A percentile compares a stretch with the other conserved stretches of the same genome.
Evolutionary conservation across 768 basidiomycete species (phyloP).

Genomic region (Russula sp.): DNA sequence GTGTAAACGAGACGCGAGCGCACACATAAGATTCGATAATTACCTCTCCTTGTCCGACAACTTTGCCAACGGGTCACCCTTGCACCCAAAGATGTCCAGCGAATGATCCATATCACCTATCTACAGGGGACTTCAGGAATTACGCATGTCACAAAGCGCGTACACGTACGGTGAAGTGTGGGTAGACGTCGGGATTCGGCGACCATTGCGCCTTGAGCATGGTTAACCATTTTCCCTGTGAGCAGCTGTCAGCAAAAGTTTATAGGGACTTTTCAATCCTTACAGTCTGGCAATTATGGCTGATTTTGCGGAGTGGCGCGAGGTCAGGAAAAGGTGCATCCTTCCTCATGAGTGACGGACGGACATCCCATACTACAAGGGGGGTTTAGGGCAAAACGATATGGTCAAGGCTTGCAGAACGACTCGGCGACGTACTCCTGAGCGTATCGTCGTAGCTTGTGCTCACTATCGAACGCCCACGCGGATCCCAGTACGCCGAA

Average conservation of each 20-base stretch:
- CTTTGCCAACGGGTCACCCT: slow-evolving; percentile 65
- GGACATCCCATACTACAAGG: slow-evolving; percentile 68
- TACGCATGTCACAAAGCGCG: neutral
- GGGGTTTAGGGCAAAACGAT: neutral
- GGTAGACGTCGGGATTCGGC: slow-evolving; percentile 70
- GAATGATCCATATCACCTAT: slow-evolving; percentile 78
- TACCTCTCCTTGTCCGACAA: slow-evolving; percentile 44
- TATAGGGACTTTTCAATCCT: slow-evolving; percentile 22
- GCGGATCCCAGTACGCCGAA: slow-evolving; percentile 82
- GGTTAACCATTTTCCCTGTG: slow-evolving; percentile 80
- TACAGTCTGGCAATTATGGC: slow-evolving; percentile 80
- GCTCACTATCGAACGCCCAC: slow-evolving; percentile 72
- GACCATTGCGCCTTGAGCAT: slow-evolving; percentile 74
- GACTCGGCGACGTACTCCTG: slow-evolving; percentile 44
- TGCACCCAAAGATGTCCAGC: slow-evolving; percentile 66
- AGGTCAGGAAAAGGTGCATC: slow-evolving; percentile 51
- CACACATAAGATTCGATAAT: slow-evolving; percentile 36
- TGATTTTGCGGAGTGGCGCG: slow-evolving; percentile 54
- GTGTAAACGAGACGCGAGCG: neutral
- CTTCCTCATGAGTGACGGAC: slow-evolving; percentile 43
- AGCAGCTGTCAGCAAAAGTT: neutral
- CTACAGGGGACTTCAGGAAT: slow-evolving; percentile 31
- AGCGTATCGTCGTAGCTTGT: slow-evolving; percentile 80
- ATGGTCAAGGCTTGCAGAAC: no score
- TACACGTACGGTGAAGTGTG: slow-evolving; percentile 68